Percentiles rank a stretch among this genome's conserved stretches.
These are phyloP conservation scores for Gyrodon lividus DNA, from an alignment of 768 basidiomycete species.

Conservation along the genomic window DNA sequence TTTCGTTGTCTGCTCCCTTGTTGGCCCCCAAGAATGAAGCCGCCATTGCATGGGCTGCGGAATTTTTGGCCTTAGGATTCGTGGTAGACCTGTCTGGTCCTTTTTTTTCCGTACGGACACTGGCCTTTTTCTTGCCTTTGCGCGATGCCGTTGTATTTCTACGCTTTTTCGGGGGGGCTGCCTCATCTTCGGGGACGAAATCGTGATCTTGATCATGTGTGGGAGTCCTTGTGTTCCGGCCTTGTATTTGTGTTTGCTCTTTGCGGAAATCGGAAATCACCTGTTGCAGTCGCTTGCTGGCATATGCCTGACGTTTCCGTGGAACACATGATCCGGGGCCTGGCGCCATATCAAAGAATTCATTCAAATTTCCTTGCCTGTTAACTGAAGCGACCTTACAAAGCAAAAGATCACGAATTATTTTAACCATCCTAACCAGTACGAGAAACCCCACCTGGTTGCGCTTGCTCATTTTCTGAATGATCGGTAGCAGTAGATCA, in stretches of 20 bases:
- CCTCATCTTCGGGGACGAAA: constrained; percentile 26
- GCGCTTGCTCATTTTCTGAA: constrained; percentile 84
- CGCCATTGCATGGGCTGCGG: neutral
- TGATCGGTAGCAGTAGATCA: constrained; percentile 87
- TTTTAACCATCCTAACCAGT: neutral
- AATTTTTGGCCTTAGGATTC: neutral
- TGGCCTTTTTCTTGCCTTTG: constrained; percentile 9
- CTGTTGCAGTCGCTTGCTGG: constrained; percentile 84
- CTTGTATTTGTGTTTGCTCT: constrained; percentile 26
- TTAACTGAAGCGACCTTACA: constrained; percentile 60
- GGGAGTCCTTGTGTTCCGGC: constrained; percentile 13
- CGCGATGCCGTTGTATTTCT: constrained; percentile 20
- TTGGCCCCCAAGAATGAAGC: neutral
- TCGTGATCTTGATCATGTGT: constrained; percentile 27
- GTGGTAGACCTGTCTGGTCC: constrained; percentile 1
- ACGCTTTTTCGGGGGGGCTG: constrained; percentile 33
- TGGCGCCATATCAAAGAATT: constrained; percentile 69
- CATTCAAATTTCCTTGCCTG: constrained; percentile 73
- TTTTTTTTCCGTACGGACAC: neutral
- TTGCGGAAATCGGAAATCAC: constrained; percentile 81
- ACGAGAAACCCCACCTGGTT: constrained; percentile 51
- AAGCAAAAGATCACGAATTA: constrained; percentile 2
- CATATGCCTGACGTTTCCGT: constrained; percentile 75
- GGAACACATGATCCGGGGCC: constrained; percentile 75
- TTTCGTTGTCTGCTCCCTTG: neutral